Conservation (phyloP, 768 basidiomycete species). For the Suillus americanus region DNA sequence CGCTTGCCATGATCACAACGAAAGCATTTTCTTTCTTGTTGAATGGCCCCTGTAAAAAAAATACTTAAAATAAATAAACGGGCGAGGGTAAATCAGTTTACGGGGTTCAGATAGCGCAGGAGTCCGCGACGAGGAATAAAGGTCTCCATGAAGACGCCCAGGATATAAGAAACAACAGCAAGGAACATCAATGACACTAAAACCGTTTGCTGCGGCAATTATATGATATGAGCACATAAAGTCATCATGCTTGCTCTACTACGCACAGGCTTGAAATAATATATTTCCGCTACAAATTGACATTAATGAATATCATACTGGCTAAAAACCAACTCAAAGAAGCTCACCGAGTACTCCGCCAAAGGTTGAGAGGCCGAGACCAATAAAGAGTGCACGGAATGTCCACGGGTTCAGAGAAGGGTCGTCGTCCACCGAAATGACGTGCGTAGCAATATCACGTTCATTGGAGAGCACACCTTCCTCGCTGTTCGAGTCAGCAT, state of each 20-base stretch:
- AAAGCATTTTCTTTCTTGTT: slow-evolving; percentile 55
- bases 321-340: slow-evolving; percentile 10
- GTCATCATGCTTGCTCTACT: neutral
- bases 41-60: slow-evolving; percentile 40
- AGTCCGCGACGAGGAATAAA: slow-evolving; percentile 40
- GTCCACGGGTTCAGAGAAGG: slow-evolving; percentile 47
- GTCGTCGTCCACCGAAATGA: slow-evolving; percentile 45
- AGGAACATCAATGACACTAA: slow-evolving; percentile 49
- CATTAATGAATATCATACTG: slow-evolving; percentile 4
- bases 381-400: slow-evolving; percentile 45
- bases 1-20: slow-evolving; percentile 49
- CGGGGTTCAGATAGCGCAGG: slow-evolving; percentile 49
- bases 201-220: slow-evolving; percentile 41
- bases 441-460: slow-evolving; percentile 42
- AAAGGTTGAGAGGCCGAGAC: slow-evolving; percentile 45
- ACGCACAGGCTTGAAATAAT: slow-evolving; percentile 52
- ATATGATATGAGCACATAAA: slow-evolving; percentile 6
- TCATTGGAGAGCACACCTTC: slow-evolving; percentile 38
- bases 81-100: slow-evolving; percentile 16
- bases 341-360: slow-evolving; percentile 45
- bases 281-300: slow-evolving; percentile 41
- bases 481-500: slow-evolving; percentile 17
- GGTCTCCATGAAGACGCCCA: slow-evolving; percentile 43
- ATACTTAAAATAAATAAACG: neutral
- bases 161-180: slow-evolving; percentile 45